Percentiles rank a stretch among this genome's conserved stretches.
These are phyloP conservation scores for Echinochloa phyllopogon DNA, from an alignment of 176 grass and related monocot species.

Conservation along the genomic window DNA sequence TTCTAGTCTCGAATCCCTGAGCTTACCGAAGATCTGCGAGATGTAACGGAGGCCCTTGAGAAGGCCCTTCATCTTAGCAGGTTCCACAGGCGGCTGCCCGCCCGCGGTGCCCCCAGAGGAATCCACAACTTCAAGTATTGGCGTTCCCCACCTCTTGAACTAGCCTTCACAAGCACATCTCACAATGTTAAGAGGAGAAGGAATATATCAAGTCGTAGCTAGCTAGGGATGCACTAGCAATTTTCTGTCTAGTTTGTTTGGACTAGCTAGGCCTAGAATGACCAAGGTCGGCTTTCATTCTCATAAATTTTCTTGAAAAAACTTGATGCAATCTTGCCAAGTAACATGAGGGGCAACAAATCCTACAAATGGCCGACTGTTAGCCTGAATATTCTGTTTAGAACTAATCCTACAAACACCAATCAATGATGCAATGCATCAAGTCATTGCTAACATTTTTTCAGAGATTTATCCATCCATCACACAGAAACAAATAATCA, in stretches of 20 bases:
- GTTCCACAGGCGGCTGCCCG: constrained; percentile 70
- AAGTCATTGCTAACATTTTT: neutral
- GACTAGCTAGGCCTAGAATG: neutral
- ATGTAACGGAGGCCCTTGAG: constrained; percentile 97
- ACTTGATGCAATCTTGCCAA: constrained; percentile 3
- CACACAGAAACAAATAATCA: neutral
- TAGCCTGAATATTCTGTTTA: neutral
- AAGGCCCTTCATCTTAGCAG: constrained; percentile 88
- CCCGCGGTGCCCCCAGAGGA: constrained; percentile 46
- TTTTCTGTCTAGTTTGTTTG: neutral
- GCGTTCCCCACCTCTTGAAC: constrained; percentile 16
- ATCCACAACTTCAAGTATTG: constrained; percentile 53
- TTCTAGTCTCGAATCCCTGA: neutral
- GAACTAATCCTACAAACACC: neutral
- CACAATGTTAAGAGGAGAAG: neutral
- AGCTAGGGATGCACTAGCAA: neutral
- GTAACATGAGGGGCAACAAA: neutral
- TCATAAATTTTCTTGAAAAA: neutral
- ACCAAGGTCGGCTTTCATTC: neutral
- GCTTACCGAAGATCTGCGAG: constrained; percentile 91
- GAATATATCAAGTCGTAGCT: constrained; percentile 8
- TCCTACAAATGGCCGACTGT: neutral
- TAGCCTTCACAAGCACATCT: constrained; percentile 26
- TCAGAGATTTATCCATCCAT: neutral
- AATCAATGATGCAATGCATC: neutral